Percentiles rank a stretch among this genome's conserved stretches.
Evolutionary conservation across 73 alveolate genomes (phyloP).

Genomic region (Tetrahymena thermophila): DNA sequence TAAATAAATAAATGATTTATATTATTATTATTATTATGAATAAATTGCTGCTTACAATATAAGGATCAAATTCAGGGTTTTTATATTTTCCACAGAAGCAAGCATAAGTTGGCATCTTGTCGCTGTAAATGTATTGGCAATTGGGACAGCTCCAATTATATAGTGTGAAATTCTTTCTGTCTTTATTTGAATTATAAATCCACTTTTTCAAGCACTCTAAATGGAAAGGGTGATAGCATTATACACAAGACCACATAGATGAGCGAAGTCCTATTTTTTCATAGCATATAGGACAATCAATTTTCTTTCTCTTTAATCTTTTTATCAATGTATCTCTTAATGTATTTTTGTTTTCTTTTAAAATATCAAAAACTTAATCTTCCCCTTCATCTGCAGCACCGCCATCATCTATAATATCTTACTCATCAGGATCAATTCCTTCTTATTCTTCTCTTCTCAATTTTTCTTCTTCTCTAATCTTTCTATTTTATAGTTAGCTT

Average conservation of each 20-base stretch:
- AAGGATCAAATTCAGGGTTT: conserved; percentile 73
- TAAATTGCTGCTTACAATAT: background rate
- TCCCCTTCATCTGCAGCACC: conserved; percentile 1
- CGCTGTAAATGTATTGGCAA: conserved; percentile 74
- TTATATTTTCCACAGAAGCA: conserved; percentile 81
- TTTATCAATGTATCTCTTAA: conserved; percentile 20
- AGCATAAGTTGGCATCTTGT: conserved; percentile 73
- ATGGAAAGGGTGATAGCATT: conserved; percentile 84
- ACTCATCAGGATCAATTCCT: background rate
- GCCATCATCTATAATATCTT: background rate
- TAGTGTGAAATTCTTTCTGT: conserved; percentile 25
- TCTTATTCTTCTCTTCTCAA: background rate
- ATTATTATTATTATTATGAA: background rate
- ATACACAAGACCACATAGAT: conserved; percentile 81
- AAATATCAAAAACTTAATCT: conserved; percentile 13
- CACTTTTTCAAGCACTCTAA: conserved; percentile 86
- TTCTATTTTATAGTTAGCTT: background rate
- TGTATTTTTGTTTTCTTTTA: conserved; percentile 16
- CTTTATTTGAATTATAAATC: conserved; percentile 81
- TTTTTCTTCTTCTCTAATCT: background rate
- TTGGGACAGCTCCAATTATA: conserved; percentile 91
- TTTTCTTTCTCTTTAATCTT: conserved; percentile 40
- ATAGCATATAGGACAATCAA: conserved; percentile 62
- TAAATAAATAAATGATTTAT: background rate
- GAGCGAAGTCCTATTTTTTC: conserved; percentile 48